Conservation (phyloP, 2,329 filamentous ascomycete genomes). For the Pyrenophora graminea region DNA sequence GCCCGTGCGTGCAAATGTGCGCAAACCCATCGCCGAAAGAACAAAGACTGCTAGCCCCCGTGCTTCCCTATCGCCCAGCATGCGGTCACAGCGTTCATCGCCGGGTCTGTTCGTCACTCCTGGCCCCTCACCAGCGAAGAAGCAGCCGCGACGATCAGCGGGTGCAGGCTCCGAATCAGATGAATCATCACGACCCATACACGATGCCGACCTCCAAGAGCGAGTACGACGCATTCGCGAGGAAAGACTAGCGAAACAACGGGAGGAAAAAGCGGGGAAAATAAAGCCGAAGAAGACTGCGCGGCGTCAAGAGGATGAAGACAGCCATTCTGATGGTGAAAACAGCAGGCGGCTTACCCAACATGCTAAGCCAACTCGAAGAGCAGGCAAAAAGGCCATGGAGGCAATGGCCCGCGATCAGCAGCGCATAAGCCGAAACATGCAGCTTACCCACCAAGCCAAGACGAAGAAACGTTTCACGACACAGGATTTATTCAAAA, state of each 20-base stretch:
- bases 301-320: constrained; percentile 43
- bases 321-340: constrained; percentile 61
- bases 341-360: constrained; percentile 62
- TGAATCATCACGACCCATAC: constrained; percentile 51
- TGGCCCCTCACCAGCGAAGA: constrained; percentile 39
- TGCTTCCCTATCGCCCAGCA: constrained; percentile 21
- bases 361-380: constrained; percentile 70
- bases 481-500: constrained; percentile 79
- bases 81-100: constrained; percentile 46
- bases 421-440: constrained; percentile 83
- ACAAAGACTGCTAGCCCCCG: constrained; percentile 20
- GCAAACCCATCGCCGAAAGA: constrained; percentile 16
- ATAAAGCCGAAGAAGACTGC: constrained; percentile 43
- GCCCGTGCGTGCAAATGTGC: constrained; percentile 28
- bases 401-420: constrained; percentile 96
- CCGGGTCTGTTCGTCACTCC: constrained; percentile 64
- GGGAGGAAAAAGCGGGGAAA: constrained; percentile 48
- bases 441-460: constrained; percentile 88
- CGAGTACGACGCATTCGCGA: constrained; percentile 74
- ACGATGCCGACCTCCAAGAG: constrained; percentile 67
- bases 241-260: constrained; percentile 71
- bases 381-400: constrained; percentile 90
- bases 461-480: constrained; percentile 87
- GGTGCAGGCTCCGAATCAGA: constrained; percentile 49
- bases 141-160: constrained; percentile 24